These are phyloP conservation scores for Leccinum fallax DNA, from an alignment of 1,284 basidiomycete genomes.

Conservation along the genomic window DNA sequence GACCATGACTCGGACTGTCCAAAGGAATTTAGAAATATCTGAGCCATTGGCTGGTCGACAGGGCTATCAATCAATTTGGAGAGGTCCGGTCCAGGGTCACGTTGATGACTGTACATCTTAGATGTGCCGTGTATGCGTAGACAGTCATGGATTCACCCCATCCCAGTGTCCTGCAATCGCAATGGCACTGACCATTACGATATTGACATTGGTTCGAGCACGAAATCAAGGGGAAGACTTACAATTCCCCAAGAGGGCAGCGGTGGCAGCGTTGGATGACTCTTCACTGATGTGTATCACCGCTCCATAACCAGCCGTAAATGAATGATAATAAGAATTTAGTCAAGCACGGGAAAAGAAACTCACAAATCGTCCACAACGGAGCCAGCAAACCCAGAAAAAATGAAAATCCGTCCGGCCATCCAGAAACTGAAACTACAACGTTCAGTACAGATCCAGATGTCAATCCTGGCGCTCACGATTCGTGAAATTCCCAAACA, in stretches of 20 bases:
- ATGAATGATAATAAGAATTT: too few relatives aligned
- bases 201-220: not conserved
- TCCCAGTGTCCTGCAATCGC: not conserved
- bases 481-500: conserved; percentile 3
- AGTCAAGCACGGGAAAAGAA: not conserved
- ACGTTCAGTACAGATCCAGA: too few relatives aligned
- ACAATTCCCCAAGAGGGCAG: not conserved
- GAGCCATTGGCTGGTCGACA: not conserved
- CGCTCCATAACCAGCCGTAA: too few relatives aligned
- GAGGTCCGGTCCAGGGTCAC: not conserved
- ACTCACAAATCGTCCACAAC: not conserved
- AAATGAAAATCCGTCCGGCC: not conserved
- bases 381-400: not conserved
- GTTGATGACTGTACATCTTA: conserved; percentile 1
- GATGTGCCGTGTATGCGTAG: not conserved
- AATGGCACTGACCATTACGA: not conserved
- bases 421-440: not conserved
- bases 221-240: not conserved
- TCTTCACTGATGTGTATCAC: too few relatives aligned
- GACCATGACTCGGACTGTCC: not conserved
- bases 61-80: not conserved
- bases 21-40: not conserved
- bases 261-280: too few relatives aligned
- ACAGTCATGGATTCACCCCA: not conserved
- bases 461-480: not conserved